Conservation (phyloP, 345 rosid genomes). For the Pistacia atlantica region DNA sequence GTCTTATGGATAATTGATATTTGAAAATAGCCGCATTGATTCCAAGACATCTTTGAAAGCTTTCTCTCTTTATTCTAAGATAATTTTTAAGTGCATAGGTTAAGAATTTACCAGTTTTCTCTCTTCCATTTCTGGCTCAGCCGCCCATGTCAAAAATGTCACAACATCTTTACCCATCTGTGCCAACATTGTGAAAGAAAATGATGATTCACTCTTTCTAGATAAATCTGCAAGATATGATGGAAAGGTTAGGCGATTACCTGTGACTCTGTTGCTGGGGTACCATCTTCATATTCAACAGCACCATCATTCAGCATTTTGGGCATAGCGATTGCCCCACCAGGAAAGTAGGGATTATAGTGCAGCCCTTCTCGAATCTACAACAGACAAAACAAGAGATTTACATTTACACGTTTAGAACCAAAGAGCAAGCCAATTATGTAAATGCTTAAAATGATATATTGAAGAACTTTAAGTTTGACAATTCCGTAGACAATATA, state of each 20-base stretch:
- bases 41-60: neutral
- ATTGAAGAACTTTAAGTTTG: no score
- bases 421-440: neutral
- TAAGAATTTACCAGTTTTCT: constrained; percentile 38
- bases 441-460: no score
- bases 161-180: constrained; percentile 51
- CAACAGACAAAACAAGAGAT: neutral
- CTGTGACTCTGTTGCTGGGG: constrained; percentile 44
- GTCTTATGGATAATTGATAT: no score
- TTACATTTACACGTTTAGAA: neutral
- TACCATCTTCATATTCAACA: constrained; percentile 49
- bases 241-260: constrained; percentile 14
- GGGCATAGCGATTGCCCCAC: constrained; percentile 57
- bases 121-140: constrained; percentile 54
- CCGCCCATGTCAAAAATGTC: constrained; percentile 45
- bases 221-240: neutral
- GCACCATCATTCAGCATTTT: constrained; percentile 49
- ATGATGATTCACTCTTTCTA: neutral
- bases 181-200: neutral
- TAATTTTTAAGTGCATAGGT: neutral
- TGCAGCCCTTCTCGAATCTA: constrained; percentile 49
- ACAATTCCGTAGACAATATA: neutral
- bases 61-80: neutral
- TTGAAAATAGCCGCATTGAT: neutral
- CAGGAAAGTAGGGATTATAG: constrained; percentile 51